Conservation (phyloP, 805 yeast genomes). For the Wickerhamiella australiensis region DNA sequence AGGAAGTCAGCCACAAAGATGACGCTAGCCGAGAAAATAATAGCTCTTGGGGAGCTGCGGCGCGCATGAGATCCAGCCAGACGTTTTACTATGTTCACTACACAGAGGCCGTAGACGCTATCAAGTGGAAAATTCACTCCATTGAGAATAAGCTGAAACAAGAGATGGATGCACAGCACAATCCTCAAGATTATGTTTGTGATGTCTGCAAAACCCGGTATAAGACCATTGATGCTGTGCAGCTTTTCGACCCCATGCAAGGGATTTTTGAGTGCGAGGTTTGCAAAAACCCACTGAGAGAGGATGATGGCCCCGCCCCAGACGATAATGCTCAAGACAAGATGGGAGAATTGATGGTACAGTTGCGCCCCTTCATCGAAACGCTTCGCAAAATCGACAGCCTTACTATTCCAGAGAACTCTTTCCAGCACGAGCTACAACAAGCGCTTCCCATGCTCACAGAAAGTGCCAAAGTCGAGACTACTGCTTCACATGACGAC, state of each 20-base stretch:
- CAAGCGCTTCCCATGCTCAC: conserved; percentile 52
- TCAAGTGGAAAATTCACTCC: conserved; percentile 91
- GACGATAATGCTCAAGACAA: conserved; percentile 69
- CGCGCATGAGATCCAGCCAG: conserved; percentile 36
- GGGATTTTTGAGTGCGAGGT: conserved; percentile 74
- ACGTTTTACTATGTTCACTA: conserved; percentile 78
- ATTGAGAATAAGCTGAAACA: conserved; percentile 68
- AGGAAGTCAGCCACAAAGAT: conserved; percentile 31
- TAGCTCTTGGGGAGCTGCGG: conserved; percentile 25
- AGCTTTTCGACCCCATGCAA: conserved; percentile 65
- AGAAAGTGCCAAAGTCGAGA: conserved; percentile 13
- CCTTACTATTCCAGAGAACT: conserved; percentile 68
- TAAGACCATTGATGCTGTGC: conserved; percentile 76
- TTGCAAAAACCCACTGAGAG: conserved; percentile 65
- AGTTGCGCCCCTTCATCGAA: conserved; percentile 76
- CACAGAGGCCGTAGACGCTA: conserved; percentile 88
- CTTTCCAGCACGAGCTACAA: conserved; percentile 74
- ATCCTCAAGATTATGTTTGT: conserved; percentile 90
- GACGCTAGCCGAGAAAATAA: conserved; percentile 50
- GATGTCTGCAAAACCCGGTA: conserved; percentile 73
- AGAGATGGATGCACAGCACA: conserved; percentile 70
- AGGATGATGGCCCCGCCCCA: conserved; percentile 78
- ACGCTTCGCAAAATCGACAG: conserved; percentile 75
- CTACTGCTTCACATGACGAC: conserved; percentile 14
- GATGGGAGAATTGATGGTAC: conserved; percentile 73